Evolutionary conservation across 257 asterid genomes (phyloP).

Genomic region (Marsdenia floribunda): DNA sequence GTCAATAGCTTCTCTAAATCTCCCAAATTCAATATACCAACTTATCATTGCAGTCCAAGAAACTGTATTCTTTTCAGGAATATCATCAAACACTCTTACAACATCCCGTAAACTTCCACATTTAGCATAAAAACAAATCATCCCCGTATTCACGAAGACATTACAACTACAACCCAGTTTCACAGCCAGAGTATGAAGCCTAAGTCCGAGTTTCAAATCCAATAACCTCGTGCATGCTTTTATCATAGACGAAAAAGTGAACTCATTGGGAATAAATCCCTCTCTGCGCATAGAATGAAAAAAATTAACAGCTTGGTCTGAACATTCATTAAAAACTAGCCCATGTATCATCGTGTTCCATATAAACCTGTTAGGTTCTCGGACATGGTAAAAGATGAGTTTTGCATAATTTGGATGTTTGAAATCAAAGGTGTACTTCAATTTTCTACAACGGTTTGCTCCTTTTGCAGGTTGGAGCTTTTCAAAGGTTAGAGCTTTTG

Average conservation of each 20-base stretch:
- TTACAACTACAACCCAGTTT: conserved; percentile 33
- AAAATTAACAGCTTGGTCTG: conserved; percentile 17
- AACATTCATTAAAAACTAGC: conserved; percentile 28
- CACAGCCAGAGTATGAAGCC: conserved; percentile 27
- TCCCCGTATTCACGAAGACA: conserved; percentile 39
- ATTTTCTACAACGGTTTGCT: no score
- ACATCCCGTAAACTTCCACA: conserved; percentile 27
- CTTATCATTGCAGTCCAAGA: conserved; percentile 42
- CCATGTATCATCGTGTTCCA: conserved; percentile 42
- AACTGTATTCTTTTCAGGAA: conserved; percentile 35
- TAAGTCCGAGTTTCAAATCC: conserved; percentile 24
- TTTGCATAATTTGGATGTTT: conserved; percentile 30
- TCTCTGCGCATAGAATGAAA: conserved; percentile 28
- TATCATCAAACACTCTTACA: conserved; percentile 32
- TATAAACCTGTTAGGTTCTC: conserved; percentile 30
- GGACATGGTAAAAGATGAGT: conserved; percentile 24
- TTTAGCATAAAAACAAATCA: conserved; percentile 30
- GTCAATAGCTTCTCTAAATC: conserved; percentile 29
- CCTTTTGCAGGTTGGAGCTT: no score
- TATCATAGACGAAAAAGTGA: conserved; percentile 34
- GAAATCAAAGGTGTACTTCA: conserved; percentile 31
- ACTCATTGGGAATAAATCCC: conserved; percentile 29
- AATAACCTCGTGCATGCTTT: conserved; percentile 27
- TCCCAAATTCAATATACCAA: conserved; percentile 31
- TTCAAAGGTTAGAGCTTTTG: no score